Conservation (phyloP, 345 rosid genomes). For the Ailanthus altissimus region DNA sequence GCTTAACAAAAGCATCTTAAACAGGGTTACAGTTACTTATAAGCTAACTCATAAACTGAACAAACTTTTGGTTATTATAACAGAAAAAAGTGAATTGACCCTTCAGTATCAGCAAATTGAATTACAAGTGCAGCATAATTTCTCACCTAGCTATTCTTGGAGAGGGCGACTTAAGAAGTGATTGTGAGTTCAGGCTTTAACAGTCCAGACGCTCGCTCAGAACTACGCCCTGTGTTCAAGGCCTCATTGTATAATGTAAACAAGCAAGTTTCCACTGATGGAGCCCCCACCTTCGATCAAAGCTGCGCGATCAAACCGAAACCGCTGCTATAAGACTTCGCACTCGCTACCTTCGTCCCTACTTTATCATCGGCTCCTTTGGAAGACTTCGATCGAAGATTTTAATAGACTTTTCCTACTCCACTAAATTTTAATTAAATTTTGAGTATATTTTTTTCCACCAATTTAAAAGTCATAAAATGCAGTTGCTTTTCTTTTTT, state of each 20-base stretch:
- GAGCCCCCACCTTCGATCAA: conserved; percentile 52
- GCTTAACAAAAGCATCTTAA: neutral
- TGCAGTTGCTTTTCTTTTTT: neutral
- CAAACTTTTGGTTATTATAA: too few relatives aligned
- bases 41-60: neutral
- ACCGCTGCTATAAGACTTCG: conserved; percentile 59
- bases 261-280: conserved; percentile 74
- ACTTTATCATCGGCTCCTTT: too few relatives aligned
- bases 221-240: conserved; percentile 71
- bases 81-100: neutral
- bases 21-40: neutral
- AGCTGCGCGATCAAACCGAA: too few relatives aligned
- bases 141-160: conserved; percentile 45
- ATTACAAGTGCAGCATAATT: neutral
- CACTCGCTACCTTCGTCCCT: conserved; percentile 74
- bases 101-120: neutral
- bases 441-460: too few relatives aligned
- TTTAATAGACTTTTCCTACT: too few relatives aligned
- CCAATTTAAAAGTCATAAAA: too few relatives aligned
- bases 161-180: conserved; percentile 74
- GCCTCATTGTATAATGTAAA: conserved; percentile 80
- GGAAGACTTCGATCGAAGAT: too few relatives aligned
- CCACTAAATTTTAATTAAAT: too few relatives aligned
- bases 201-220: conserved; percentile 74
- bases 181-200: conserved; percentile 71